Evolutionary conservation across 75 land plant genomes (phyloP), one percentile per base, ranked within the genome.

Genomic region (Azolla pinnata): DNA sequence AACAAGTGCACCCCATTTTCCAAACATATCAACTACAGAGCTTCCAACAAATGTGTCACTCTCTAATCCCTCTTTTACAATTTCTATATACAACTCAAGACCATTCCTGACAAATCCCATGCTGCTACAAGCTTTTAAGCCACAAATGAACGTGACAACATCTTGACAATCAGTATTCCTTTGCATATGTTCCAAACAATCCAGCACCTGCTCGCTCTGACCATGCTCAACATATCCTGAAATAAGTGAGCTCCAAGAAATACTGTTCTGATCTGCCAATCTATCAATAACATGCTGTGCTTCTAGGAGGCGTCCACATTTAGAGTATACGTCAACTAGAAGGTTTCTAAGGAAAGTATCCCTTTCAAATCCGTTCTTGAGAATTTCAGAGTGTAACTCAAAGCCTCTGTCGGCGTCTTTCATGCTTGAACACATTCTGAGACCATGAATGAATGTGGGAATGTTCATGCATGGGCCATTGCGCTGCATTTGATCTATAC

Each of bases 181-280:
- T 14, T 29, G 9, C 81, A 78, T 82, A 5, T 63, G 54, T 27
- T 18, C 33, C 49, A 64, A 82, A 54, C 72, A 14, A 27, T 30
- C 33, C 40, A 82, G 30, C 25, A 74, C n/a, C 9, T 62, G 33
- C 16, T 19, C 10, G 7, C 72, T 61, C 14, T 32, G 56, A 0
- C 79, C 78, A 2, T 19, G 31, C 0, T 63, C 60, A 51, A 78
- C 26, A 63, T 75, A 72, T n/a, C 81, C 76, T 1, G 75, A 54
- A 0, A 82, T 55, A 70, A 82, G 75, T 2, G 75, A 74, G 1
- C 73, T 72, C 85, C 85, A 82, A 0, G 85, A 71, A 4, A 78
- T 51, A 9, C 62, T 73, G 69, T 82, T 81, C 18, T 32, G 67
- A 8, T 28, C 25, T 35, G 57, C 24, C 31, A 77, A 55, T 0